Evolutionary conservation across 2,329 filamentous ascomycete genomes (phyloP).

Genomic region (Aspergillus transmontanensis): DNA sequence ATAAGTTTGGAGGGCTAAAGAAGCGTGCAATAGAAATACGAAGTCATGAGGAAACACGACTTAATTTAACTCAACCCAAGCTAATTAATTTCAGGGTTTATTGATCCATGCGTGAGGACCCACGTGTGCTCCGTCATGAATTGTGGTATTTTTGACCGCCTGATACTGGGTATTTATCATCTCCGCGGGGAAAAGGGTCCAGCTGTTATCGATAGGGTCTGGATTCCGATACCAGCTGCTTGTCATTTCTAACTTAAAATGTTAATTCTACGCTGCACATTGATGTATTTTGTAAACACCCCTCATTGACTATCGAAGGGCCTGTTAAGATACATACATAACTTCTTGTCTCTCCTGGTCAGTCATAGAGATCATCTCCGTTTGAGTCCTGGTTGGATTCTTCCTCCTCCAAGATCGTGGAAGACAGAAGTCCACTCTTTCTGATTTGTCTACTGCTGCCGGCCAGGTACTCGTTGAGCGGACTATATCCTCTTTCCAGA

Average conservation of each 20-base stretch:
- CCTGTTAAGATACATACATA: background rate
- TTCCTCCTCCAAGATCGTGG: constrained; percentile 38
- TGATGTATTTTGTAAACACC: background rate
- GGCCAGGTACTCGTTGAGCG: background rate
- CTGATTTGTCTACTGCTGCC: constrained; percentile 3
- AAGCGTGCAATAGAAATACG: background rate
- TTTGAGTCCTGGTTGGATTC: constrained; percentile 26
- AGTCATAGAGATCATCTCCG: background rate
- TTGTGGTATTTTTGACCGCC: background rate
- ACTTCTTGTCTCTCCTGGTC: background rate
- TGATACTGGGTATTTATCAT: background rate
- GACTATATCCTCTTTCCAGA: background rate
- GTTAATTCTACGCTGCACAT: background rate
- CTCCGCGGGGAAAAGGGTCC: background rate
- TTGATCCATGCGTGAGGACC: background rate
- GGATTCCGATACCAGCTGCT: background rate
- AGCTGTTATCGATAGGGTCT: background rate
- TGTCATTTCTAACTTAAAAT: background rate
- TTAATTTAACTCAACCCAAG: background rate
- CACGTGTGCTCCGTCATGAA: background rate
- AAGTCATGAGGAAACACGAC: background rate
- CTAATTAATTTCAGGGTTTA: background rate
- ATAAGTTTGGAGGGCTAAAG: background rate
- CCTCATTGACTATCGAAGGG: background rate
- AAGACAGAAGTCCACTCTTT: constrained; percentile 19